Base-by-base conservation (phyloP, 1,284 basidiomycete genomes). In the Tausonia pullulans region DNA sequence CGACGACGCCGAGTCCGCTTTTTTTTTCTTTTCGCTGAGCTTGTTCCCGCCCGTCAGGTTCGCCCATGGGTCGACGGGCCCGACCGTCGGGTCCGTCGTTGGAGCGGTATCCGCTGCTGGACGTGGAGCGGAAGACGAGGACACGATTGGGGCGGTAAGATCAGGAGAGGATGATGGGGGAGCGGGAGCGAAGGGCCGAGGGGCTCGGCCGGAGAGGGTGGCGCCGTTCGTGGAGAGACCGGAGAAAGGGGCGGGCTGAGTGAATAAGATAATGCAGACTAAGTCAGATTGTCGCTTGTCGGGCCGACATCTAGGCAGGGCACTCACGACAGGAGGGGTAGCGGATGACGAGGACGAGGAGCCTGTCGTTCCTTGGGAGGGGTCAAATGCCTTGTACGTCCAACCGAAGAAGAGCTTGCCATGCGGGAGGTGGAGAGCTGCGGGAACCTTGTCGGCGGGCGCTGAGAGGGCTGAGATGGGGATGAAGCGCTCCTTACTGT, bases 371-470 rank as follows among this genome's bases (percentile, higher is more conserved):
- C 46, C 45, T 39, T n/a, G 14, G n/a, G 52, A 14, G 7, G 65
- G 61, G 48, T 80, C 82, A 72, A 88, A 91, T 0, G 86, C 78
- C 3, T 84, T 77, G 58, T 88, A 82, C 64, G 87, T 86, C 79
- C 87, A 97, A 8, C 93, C 93, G 72, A 97, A 96, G 80, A 97
- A 96, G 40, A 96, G 80, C 70, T 94, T 88, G 27, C 96, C 96
- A 68, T 88, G 87, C 0, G 95, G 93, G 44, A 99, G 79, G 69
- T 89, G 87, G 58, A 99, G 81, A 0, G 91, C 86, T 0, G 91
- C 92, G 1, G 96, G 94, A 5, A 90, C 90, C 74, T 88, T 87
- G 62, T 80, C 81, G 50, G 88, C 87, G 5, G 82, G 80, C 71
- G 90, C 86, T 73, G 77, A 65, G 10, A 91, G 76, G 40, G 84